Evolutionary conservation across 2,329 filamentous ascomycete genomes (phyloP).

Genomic region (Hirsutella rhossiliensis): DNA sequence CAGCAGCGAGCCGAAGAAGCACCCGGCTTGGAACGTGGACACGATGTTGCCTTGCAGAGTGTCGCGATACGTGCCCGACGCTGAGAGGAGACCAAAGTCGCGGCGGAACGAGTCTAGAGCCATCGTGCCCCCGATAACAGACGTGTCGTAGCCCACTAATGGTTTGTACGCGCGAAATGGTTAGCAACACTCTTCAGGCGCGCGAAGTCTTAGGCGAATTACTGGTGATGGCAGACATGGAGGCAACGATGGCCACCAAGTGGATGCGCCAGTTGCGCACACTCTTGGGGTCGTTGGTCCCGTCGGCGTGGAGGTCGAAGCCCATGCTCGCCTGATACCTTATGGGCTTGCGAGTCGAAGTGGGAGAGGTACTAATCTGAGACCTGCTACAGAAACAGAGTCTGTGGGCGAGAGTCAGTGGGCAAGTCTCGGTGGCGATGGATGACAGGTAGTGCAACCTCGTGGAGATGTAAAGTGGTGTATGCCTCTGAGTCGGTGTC

Average conservation of each 20-base stretch:
- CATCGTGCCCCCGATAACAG: slow-evolving; percentile 27
- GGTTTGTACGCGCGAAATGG: not conserved
- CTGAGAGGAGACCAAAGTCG: slow-evolving; percentile 19
- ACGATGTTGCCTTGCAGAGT: slow-evolving; percentile 19
- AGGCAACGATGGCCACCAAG: slow-evolving; percentile 12
- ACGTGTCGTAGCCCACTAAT: slow-evolving; percentile 23
- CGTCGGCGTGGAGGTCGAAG: no score
- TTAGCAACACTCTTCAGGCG: no score
- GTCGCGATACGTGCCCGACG: slow-evolving; percentile 14
- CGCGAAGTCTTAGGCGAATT: slow-evolving; percentile 1
- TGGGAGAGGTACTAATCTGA: no score
- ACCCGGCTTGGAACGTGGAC: slow-evolving; percentile 27
- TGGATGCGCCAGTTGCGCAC: slow-evolving; percentile 17
- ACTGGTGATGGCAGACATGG: slow-evolving; percentile 15
- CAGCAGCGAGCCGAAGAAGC: slow-evolving; percentile 26
- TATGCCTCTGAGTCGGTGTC: no score
- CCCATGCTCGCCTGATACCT: no score
- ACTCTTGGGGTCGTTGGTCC: no score
- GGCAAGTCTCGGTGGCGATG: no score
- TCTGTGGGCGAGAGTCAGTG: no score
- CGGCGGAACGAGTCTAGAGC: slow-evolving; percentile 22
- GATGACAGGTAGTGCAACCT: no score
- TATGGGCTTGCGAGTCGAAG: no score
- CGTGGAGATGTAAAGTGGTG: no score
- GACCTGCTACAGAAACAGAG: no score